Conservation (phyloP, 495 filamentous ascomycete genomes). For the Penicillium maclennaniae region DNA sequence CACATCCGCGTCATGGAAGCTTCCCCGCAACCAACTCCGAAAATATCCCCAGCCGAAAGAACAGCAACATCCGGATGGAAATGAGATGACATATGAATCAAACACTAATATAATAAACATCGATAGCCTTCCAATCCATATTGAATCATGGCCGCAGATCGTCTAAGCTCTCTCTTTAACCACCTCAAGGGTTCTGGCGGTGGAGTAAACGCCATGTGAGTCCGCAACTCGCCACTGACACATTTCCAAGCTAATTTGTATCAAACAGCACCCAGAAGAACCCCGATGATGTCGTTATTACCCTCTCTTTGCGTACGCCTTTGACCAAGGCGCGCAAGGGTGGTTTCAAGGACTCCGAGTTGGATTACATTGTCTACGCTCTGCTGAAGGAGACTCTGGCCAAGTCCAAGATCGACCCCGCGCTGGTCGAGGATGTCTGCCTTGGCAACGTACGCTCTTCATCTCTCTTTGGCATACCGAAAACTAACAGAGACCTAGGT, state of each 20-base stretch:
- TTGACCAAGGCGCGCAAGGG: slow-evolving; percentile 77
- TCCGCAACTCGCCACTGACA: slow-evolving; percentile 1
- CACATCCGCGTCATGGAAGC: slow-evolving; percentile 6
- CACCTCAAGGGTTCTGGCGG: slow-evolving; percentile 64
- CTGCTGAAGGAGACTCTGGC: slow-evolving; percentile 71
- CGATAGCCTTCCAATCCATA: slow-evolving; percentile 1
- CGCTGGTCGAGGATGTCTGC: slow-evolving; percentile 85
- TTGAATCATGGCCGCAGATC: slow-evolving; percentile 73
- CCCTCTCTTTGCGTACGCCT: slow-evolving; percentile 72
- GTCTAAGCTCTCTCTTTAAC: slow-evolving; percentile 80
- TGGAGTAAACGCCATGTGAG: slow-evolving; percentile 71
- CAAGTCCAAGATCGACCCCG: slow-evolving; percentile 74
- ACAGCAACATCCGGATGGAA: neutral
- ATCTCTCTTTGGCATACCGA: neutral
- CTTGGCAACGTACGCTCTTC: slow-evolving; percentile 72
- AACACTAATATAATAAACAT: neutral
- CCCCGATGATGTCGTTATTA: slow-evolving; percentile 94
- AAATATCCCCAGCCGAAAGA: neutral
- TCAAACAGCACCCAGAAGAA: slow-evolving; percentile 80
- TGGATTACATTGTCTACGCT: slow-evolving; percentile 80
- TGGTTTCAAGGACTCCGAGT: slow-evolving; percentile 89
- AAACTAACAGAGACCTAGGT: slow-evolving; percentile 49
- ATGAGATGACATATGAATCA: neutral
- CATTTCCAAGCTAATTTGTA: slow-evolving; percentile 6
- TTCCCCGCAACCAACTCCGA: slow-evolving; percentile 24